Base-by-base conservation (phyloP, 2,329 filamentous ascomycete species). In the Aureobasidium musti region DNA sequence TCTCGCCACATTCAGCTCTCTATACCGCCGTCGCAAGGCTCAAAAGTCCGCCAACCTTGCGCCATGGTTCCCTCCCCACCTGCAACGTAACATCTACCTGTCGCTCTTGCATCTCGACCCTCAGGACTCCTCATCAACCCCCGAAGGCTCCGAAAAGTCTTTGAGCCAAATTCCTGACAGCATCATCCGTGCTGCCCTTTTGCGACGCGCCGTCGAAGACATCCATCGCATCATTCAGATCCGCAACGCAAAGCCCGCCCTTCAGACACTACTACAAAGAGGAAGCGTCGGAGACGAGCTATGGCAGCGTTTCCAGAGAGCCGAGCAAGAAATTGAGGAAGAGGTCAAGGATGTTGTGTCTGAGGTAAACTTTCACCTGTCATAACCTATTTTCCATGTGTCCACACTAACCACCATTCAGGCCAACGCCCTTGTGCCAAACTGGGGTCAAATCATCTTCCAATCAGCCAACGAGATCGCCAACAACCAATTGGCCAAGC, bases 301-400 rank as follows among this genome's bases (percentile, higher is more conserved):
- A 72, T 97, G 92, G 90, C 91, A 97, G 82, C 85, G 94, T 45
- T 97, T 98, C 78, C 80, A 89, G 79, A 86, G 92, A 60, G 95
- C 94, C 0, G 95, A 99, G 85, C 93, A 96, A 82, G 95, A 99
- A 80, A 96, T 98, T 83, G 93, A 99, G 80, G 91, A 92, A 71
- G 95, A 99, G 80, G 83, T 99, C 69, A 87, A 91, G 73, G 95
- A 99, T 79, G 94, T 98, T 28, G 92, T 98, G 39, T 86, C 88
- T 73, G 94, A 98, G 88, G 92, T 96, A 78, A 78, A 69, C 84
- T 23, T 39, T 35, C 26, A 30, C 26, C 26, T 10, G 35, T 19
- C 39, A 17, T 21, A 4, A 41, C 21, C 45, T 35, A 49, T 28
- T 54, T 43, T 37, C 10, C 41, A n/a, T 7, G 4, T 10, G 5